phyloP scores from a whole-genome alignment of 139 green algal species.

The Gonium pectorale region DNA sequence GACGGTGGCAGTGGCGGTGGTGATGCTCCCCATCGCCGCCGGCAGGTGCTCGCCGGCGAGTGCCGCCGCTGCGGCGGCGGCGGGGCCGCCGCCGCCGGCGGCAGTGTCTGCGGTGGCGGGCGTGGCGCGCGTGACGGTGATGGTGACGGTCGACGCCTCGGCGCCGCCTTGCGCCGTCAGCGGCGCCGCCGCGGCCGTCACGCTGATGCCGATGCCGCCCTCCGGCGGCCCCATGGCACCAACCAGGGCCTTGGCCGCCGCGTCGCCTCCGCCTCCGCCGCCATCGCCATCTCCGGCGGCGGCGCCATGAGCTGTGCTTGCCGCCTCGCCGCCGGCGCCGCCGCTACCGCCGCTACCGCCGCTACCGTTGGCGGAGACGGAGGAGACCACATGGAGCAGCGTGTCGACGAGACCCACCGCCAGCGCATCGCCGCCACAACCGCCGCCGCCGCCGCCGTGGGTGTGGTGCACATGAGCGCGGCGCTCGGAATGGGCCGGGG shows the following conservation, averaged over 20 bases:
- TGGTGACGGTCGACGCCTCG: neutral
- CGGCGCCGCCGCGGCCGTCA: conserved; percentile 6
- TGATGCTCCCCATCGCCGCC: conserved; percentile 11
- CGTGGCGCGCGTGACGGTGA: conserved; percentile 22
- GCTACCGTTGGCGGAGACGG: neutral
- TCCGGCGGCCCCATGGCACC: no score
- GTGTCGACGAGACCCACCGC: neutral
- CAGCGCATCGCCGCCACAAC: neutral
- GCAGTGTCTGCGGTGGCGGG: neutral
- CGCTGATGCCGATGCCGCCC: conserved; percentile 29
- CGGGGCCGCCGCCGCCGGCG: neutral
- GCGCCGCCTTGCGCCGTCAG: neutral
- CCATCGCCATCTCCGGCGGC: no score
- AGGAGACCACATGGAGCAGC: conserved; percentile 22
- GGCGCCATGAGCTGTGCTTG: no score
- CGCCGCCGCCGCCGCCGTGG: neutral
- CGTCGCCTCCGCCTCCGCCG: neutral
- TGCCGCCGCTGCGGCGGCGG: neutral
- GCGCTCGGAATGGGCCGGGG: no score
- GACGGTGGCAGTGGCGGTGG: conserved; percentile 30
- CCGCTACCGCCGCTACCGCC: neutral
- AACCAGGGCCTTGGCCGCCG: no score
- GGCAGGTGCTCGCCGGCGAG: no score
- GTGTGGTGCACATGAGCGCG: no score
- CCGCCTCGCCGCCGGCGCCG: neutral